Evolutionary conservation across 495 filamentous ascomycete genomes (phyloP), one percentile per base, ranked within the genome.

Genomic region (Penicillium roqueforti): DNA sequence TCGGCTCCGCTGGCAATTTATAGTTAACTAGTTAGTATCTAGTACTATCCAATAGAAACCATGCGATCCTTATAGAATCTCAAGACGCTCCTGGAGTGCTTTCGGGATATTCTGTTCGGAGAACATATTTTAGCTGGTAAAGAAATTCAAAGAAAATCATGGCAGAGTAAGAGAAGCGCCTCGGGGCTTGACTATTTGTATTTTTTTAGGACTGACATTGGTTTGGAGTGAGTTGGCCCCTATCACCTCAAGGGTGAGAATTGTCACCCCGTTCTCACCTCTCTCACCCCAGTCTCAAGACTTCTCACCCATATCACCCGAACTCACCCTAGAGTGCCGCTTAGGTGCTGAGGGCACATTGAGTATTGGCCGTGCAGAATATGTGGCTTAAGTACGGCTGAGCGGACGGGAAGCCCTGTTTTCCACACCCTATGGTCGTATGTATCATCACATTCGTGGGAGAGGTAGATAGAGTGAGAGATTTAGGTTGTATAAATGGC

Each of bases 391-490:
- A 57, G 48, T 53, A 57, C 54, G 48, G 40, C 54, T 60, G 53
- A 55, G 58, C 58, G 58, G 49, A 60, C 58, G 51, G 56, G 51
- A 59, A 59, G 56, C 46, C 52, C 51, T 59, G 56, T 59, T 59
- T 45, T 59, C 46, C 51, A 51, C 52, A 55, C 56, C 56, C 46
- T 59, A 22, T 59, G 11, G 28, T 31, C 28, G 9, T 31, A 31
- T 31, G 28, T 31, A 23, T 23, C n/a, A n/a, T n/a, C n/a, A n/a
- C n/a, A n/a, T n/a, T n/a, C n/a, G n/a, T n/a, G n/a, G n/a, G n/a
- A n/a, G n/a, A n/a, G n/a, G n/a, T n/a, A n/a, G n/a, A n/a, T n/a
- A n/a, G n/a, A n/a, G n/a, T n/a, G n/a, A n/a, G n/a, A n/a, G n/a
- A n/a, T n/a, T n/a, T n/a, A n/a, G n/a, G n/a, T n/a, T n/a, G n/a